A percentile compares a stretch with the other conserved stretches of the same genome.
Conservation (phyloP, 495 filamentous ascomycete genomes). For the Aspergillus campestris region DNA sequence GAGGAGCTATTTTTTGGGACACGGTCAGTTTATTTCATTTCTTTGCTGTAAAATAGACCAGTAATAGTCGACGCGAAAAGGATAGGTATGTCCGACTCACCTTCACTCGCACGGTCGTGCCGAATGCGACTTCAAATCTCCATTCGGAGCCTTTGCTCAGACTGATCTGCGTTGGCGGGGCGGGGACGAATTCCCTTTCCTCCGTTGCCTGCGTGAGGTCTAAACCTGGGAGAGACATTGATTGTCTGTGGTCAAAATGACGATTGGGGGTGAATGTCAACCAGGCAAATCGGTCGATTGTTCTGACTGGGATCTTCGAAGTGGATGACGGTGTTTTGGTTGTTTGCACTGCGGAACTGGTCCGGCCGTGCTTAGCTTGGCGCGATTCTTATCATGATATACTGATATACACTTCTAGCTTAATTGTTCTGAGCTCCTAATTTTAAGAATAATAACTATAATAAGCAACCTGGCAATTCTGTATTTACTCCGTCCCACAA, state of each 20-base stretch:
- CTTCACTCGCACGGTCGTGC: conserved; percentile 52
- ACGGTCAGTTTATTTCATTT: no score
- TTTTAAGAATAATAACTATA: no score
- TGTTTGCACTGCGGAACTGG: conserved; percentile 12
- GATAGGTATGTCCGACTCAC: conserved; percentile 23
- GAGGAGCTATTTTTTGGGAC: conserved; percentile 42
- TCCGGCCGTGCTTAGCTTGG: no score
- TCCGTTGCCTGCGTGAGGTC: conserved; percentile 36
- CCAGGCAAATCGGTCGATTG: no score
- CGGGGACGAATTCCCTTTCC: conserved; percentile 29
- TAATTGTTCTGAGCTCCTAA: no score
- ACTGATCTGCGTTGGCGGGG: conserved; percentile 35
- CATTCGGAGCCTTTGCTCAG: conserved; percentile 60
- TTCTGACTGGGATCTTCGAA: not conserved
- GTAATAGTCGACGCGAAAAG: not conserved
- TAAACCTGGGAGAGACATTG: conserved; percentile 43
- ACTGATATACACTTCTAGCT: no score
- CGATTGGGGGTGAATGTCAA: not conserved
- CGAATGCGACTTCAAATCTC: conserved; percentile 81
- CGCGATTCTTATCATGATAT: no score
- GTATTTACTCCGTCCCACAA: not conserved
- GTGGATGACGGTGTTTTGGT: conserved; percentile 16
- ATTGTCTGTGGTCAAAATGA: conserved; percentile 3
- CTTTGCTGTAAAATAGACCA: conserved; percentile 17
- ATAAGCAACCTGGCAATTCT: no score